phyloP scores from a whole-genome alignment of 2,329 filamentous ascomycete genomes.

The Delphinella strobiligena region DNA sequence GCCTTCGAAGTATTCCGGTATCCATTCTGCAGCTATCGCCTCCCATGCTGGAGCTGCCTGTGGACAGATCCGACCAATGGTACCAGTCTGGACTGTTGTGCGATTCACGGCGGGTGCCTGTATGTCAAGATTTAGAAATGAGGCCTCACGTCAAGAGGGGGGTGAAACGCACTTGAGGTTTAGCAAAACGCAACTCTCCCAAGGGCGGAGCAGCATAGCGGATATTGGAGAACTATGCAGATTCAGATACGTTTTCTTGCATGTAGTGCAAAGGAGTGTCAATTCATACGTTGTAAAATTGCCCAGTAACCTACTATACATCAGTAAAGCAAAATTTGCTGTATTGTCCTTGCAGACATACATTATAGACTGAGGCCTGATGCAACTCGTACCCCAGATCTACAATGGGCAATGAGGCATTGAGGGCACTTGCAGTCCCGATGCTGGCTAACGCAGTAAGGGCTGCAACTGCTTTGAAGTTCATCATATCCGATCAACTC shows the following conservation, averaged over 20 bases:
- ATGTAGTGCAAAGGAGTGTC: too few species aligned
- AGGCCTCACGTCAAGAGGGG: neutral
- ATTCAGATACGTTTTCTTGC: conserved; percentile 27
- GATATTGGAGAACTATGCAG: conserved; percentile 45
- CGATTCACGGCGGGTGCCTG: conserved; percentile 31
- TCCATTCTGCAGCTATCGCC: conserved; percentile 20
- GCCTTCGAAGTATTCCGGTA: conserved; percentile 19
- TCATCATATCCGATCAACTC: too few species aligned
- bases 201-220: conserved; percentile 43
- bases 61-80: conserved; percentile 30
- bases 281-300: conserved; percentile 11
- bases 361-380: conserved; percentile 34
- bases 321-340: neutral
- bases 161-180: conserved; percentile 22
- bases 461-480: neutral
- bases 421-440: conserved; percentile 5
- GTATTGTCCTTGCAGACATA: conserved; percentile 11
- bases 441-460: neutral
- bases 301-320: conserved; percentile 9
- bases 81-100: conserved; percentile 33
- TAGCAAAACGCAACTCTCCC: conserved; percentile 38
- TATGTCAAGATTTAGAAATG: neutral
- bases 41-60: conserved; percentile 36
- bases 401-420: conserved; percentile 28
- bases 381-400: conserved; percentile 44